Percentiles rank a stretch among this genome's conserved stretches.
Evolutionary conservation across 495 filamentous ascomycete genomes (phyloP).

Genomic region (Rhizodiscina lignyota): DNA sequence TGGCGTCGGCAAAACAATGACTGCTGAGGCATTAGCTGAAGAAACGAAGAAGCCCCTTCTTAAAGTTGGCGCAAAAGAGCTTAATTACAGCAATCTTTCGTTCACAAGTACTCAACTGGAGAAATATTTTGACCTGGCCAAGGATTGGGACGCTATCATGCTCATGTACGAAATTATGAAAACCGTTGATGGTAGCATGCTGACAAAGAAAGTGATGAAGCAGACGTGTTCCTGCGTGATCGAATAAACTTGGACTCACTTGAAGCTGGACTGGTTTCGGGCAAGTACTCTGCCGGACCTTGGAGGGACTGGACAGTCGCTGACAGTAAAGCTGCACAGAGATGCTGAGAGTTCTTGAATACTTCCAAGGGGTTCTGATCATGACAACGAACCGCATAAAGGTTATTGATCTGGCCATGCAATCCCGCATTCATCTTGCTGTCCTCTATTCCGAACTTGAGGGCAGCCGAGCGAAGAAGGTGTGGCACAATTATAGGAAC

Average conservation of each 20-base stretch:
- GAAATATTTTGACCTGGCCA: not conserved
- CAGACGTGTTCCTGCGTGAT: too few relatives aligned
- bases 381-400: conserved; percentile 1
- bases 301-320: too few relatives aligned
- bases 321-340: too few relatives aligned
- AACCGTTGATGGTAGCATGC: too few relatives aligned
- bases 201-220: too few relatives aligned
- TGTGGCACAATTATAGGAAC: not conserved
- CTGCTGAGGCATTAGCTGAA: conserved; percentile 1
- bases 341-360: not conserved
- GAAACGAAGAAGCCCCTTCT: not conserved
- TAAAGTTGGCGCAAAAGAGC: not conserved
- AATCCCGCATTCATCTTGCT: not conserved
- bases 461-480: too few relatives aligned
- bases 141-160: not conserved
- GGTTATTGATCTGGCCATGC: not conserved
- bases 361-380: not conserved
- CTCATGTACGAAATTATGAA: too few relatives aligned
- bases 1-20: not conserved
- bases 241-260: too few relatives aligned
- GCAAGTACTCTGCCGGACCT: too few relatives aligned
- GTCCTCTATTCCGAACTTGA: conserved; percentile 1
- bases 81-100: too few relatives aligned
- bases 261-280: too few relatives aligned
- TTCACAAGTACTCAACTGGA: not conserved